Conservation (phyloP, 345 rosid species). For the Luvunga scandens region DNA sequence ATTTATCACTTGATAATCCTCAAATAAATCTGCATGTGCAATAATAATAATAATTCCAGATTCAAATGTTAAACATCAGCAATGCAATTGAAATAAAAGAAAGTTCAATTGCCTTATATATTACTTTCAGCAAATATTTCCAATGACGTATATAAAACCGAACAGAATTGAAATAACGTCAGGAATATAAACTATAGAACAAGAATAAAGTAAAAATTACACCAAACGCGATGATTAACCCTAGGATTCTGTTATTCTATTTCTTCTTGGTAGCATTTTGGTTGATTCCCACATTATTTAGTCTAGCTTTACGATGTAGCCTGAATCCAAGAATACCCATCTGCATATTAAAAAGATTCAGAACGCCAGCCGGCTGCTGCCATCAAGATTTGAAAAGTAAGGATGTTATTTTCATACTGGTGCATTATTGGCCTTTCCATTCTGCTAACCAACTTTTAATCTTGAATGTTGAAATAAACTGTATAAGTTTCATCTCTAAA, state of each 20-base stretch:
- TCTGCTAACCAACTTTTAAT: slow-evolving; percentile 13
- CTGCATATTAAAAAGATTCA: neutral
- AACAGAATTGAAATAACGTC: neutral
- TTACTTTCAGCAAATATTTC: neutral
- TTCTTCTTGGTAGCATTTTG: neutral
- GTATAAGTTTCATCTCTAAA: slow-evolving; percentile 78
- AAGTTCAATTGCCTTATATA: neutral
- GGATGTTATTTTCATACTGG: neutral
- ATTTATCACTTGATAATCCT: too few species aligned
- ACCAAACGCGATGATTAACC: neutral
- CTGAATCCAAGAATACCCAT: neutral
- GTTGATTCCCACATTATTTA: neutral
- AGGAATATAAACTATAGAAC: neutral
- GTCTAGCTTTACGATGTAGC: neutral
- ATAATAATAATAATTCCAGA: too few species aligned
- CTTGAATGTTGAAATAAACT: slow-evolving; percentile 63
- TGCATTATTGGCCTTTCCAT: neutral
- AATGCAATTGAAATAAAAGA: neutral
- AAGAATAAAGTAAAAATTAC: neutral
- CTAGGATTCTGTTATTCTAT: neutral
- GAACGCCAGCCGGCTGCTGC: neutral
- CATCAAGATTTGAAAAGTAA: neutral
- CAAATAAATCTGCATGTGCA: neutral
- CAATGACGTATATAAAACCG: neutral
- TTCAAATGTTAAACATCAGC: neutral